Base-by-base conservation (phyloP, 331 rosid genomes). In the Cydonia oblonga region DNA sequence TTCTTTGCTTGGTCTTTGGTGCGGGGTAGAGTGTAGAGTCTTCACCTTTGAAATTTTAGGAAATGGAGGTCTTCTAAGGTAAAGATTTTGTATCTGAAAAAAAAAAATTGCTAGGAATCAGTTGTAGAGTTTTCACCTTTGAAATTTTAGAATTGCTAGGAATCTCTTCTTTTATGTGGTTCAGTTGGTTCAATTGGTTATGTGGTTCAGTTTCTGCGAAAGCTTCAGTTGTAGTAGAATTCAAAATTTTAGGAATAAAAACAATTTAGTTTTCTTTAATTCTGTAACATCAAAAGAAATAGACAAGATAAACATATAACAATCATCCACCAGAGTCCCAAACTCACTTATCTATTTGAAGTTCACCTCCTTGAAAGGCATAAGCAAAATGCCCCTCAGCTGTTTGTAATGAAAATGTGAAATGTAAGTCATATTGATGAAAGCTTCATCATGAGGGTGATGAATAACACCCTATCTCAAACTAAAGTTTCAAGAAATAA, bases 291-390 rank as follows among this genome's bases (percentile, higher is more conserved):
- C 2, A 20, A n/a, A 61, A 54, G 51, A 28, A 66, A 24, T 30
- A 66, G n/a, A 19, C 2, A 26, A 53, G 9, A 69, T 30, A 28
- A 2, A 28, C 4, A 69, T 66, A 54, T 13, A 66, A 83, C 60
- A 57, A 64, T 74, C 44, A 49, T 76, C 78, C 20, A 42, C 4
- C 29, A 28, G 29, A 28, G 29, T 28, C 29, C 66, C 76, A 77
- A 22, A 86, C 98, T 82, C 83, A 93, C 98, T 89, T 91, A 49
- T 93, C 97, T 54, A 83, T 84, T 72, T 89, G 92, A 65, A 90
- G 78, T 76, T 88, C 83, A 70, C 84, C 84, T 78, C 85, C 89
- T 80, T 81, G 90, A 76, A 89, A 81, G 54, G 72, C 72, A 77
- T 75, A 79, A 72, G 85, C 72, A 54, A 89, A 82, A 81, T 80